Base-by-base conservation (phyloP, 2,329 filamentous ascomycete genomes). In the Trichophyton benhamiae region DNA sequence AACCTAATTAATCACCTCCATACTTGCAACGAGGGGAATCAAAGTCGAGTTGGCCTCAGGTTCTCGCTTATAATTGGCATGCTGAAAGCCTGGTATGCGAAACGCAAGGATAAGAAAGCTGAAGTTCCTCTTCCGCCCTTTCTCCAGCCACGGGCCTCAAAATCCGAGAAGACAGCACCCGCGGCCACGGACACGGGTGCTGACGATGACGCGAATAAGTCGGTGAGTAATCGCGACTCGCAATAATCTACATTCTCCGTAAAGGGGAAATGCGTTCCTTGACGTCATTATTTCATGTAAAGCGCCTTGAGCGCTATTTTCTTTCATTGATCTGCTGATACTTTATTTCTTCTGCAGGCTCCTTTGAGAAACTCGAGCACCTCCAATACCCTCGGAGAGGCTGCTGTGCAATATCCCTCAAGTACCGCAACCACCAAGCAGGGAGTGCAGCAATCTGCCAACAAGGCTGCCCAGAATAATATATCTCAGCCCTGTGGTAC, bases 21-120 rank as follows among this genome's bases (percentile, higher is more conserved):
- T 62, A 79, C 80, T 44, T 80, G 85, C 0, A 85, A 86, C 0
- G 82, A 82, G 2, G 80, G 81, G 0, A 83, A 87, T 58, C 82
- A 80, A 63, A 88, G 83, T 52, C 79, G 85, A 1, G 83, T 86
- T 0, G 83, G 86, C 0, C 78, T 80, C 58, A 90, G 89, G 71
- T 91, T 91, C 65, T 77, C 87, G 1, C 79, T 88, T 62, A 84
- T 90, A 4, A 75, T 91, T 8, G 77, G 81, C 58, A 87, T 90
- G 84, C 74, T 91, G 27, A 82, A 83, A 48, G 82, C 79, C 27
- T 89, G 87, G 87, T 88, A 87, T 69, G 71, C 70, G 63, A 78
- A 75, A 64, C 81, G 68, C 77, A 83, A 71, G 52, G 72, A 73
- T 57, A 33, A 36, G 27, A 55, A 55, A 9, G 52, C 52, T 17